phyloP scores from a whole-genome alignment of 768 basidiomycete species.

The Hortiboletus flavorubellus region DNA sequence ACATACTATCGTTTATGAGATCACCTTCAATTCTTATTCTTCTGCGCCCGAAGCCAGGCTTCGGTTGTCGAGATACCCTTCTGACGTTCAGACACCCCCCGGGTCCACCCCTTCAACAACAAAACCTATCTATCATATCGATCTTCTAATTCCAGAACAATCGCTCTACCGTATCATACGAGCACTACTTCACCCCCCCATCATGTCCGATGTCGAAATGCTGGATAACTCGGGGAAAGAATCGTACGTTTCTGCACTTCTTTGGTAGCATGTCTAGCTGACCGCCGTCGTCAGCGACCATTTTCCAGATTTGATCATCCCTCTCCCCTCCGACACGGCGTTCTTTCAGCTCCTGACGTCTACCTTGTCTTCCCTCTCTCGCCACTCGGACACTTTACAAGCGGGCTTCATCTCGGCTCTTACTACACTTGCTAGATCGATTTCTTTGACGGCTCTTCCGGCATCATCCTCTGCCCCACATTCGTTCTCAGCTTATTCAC shows the following conservation, averaged over 20 bases:
- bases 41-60: constrained; percentile 56
- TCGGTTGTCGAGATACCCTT: constrained; percentile 37
- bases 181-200: constrained; percentile 2
- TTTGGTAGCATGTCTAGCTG: neutral
- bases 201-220: neutral
- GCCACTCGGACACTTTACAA: constrained; percentile 50
- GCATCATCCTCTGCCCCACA: constrained; percentile 27
- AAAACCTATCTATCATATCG: constrained; percentile 7
- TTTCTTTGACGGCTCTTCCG: constrained; percentile 33
- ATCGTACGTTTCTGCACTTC: constrained; percentile 6
- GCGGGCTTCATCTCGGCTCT: constrained; percentile 45
- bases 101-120: neutral
- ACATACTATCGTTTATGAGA: constrained; percentile 51
- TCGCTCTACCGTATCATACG: constrained; percentile 4
- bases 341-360: constrained; percentile 76
- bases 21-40: constrained; percentile 43
- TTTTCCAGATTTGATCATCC: constrained; percentile 62
- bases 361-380: constrained; percentile 52
- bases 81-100: neutral
- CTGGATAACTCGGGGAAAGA: neutral
- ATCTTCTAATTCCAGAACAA: constrained; percentile 15
- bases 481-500: constrained; percentile 35
- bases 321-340: constrained; percentile 72
- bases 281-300: constrained; percentile 3
- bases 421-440: constrained; percentile 44